These are phyloP conservation scores for Hypoxylon subgilvum DNA, from an alignment of 495 filamentous ascomycete genomes.

Conservation along the genomic window DNA sequence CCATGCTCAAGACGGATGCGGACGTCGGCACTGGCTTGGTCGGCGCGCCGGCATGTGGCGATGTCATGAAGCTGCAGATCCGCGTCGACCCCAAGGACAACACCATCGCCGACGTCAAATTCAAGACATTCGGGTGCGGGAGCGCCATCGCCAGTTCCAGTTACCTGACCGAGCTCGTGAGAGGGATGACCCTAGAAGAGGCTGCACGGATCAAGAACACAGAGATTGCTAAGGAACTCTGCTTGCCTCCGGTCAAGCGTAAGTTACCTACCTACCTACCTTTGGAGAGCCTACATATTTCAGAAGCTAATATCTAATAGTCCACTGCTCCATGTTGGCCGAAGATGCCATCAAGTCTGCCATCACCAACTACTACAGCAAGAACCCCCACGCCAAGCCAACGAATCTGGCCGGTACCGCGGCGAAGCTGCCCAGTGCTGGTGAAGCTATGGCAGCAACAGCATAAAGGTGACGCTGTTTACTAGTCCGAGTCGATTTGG, in stretches of 20 bases:
- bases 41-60: conserved; percentile 90
- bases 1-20: conserved; percentile 80
- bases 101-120: conserved; percentile 92
- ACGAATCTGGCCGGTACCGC: conserved; percentile 78
- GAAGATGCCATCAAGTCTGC: conserved; percentile 99
- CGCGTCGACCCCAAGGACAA: conserved; percentile 88
- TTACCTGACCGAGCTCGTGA: conserved; percentile 90
- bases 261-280: conserved; percentile 37
- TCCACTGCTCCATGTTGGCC: conserved; percentile 98
- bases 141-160: conserved; percentile 89
- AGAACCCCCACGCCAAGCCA: conserved; percentile 77
- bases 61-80: conserved; percentile 99
- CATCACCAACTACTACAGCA: conserved; percentile 95
- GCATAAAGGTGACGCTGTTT: conserved; percentile 8
- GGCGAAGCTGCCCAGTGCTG: conserved; percentile 54
- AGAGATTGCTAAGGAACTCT: conserved; percentile 96
- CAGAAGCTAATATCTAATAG: conserved; percentile 52
- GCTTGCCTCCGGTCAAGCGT: conserved; percentile 93
- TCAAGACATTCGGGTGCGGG: conserved; percentile 99
- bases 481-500: neutral
- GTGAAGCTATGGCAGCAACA: conserved; percentile 25
- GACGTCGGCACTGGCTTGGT: conserved; percentile 98
- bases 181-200: conserved; percentile 95
- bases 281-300: neutral
- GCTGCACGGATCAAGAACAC: conserved; percentile 91